These are phyloP conservation scores for Potentilla sterilis DNA, from an alignment of 306 rosid genomes.

Conservation along the genomic window DNA sequence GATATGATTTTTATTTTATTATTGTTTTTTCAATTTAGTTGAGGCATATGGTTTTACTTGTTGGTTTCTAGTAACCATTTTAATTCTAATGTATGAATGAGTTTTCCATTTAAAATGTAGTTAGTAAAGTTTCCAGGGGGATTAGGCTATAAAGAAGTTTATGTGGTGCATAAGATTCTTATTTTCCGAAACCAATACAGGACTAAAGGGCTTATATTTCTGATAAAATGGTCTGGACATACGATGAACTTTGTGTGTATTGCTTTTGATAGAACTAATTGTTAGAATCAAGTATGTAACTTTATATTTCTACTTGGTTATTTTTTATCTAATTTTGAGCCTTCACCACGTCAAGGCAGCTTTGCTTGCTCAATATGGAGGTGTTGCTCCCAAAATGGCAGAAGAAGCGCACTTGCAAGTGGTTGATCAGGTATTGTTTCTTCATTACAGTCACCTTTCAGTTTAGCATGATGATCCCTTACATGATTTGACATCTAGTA, in stretches of 20 bases:
- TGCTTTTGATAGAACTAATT: not conserved
- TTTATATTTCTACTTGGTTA: not conserved
- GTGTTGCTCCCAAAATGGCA: conserved; percentile 98
- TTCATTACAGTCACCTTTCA: not conserved
- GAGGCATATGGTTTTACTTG: not conserved
- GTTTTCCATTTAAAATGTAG: not conserved
- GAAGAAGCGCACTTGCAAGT: conserved; percentile 90
- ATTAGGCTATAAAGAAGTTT: not conserved
- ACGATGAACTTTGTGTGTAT: not conserved
- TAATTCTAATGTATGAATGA: not conserved
- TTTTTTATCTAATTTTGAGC: conserved; percentile 19
- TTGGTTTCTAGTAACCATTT: not conserved
- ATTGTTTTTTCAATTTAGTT: not conserved
- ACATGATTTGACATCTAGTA: not conserved
- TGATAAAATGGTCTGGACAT: not conserved
- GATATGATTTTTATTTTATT: not conserved
- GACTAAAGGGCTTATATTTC: not conserved
- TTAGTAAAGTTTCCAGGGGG: not conserved
- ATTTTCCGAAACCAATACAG: not conserved
- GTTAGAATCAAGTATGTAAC: not conserved
- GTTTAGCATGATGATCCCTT: not conserved
- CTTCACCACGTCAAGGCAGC: conserved; percentile 65
- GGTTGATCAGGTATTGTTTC: conserved; percentile 65
- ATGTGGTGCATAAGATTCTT: not conserved
- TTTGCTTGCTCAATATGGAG: conserved; percentile 81